Base-by-base conservation (phyloP, 1,284 basidiomycete species). In the Neonothopanus nambi region DNA sequence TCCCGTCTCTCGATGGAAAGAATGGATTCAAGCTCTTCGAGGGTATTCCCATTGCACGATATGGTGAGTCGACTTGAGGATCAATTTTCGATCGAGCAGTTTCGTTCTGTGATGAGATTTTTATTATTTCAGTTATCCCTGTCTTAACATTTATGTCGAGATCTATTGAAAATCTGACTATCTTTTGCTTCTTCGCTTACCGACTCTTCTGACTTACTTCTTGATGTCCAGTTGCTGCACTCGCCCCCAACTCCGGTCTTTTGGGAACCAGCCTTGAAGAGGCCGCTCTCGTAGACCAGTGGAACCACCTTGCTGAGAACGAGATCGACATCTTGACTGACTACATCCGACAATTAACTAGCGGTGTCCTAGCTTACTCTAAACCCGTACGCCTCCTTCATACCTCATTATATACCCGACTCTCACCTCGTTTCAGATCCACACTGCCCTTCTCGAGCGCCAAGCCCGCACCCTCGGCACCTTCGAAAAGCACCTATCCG, bases 21-120 rank as follows among this genome's bases (percentile, higher is more conserved):
- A 86, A 96, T 69, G 94, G 93, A 57, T 84, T 93, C 78, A 78
- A 77, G 63, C 75, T 98, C 58, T 82, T 84, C 64, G 95, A 97
- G 79, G 78, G 81, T 52, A 71, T 76, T 57, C 86, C 93, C 55
- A 94, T 98, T 69, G 30, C 30, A 33, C 87, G 85, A 60, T 95
- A 97, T 76, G 65, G 95, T 98, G 74, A 85, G 95, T 56, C 43
- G 46, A 40, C 55, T 48, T 54, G 54, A 20, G 20, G 18, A 23
- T 28, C 20, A 4, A 9, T 54, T 65, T 54, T 50, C 45, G 56
- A 63, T 63, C 59, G 63, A 73, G 74, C 73, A 21, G 4, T 48
- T 24, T 13, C 20, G 37, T 15, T n/a, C 23, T 21, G 40, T 47
- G 63, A 63, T 64, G 61, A 63, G 56, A 62, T 58, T 40, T 59